These are phyloP conservation scores for Alloteropsis semialata DNA, from an alignment of 176 grass and related monocot species.

Conservation along the genomic window DNA sequence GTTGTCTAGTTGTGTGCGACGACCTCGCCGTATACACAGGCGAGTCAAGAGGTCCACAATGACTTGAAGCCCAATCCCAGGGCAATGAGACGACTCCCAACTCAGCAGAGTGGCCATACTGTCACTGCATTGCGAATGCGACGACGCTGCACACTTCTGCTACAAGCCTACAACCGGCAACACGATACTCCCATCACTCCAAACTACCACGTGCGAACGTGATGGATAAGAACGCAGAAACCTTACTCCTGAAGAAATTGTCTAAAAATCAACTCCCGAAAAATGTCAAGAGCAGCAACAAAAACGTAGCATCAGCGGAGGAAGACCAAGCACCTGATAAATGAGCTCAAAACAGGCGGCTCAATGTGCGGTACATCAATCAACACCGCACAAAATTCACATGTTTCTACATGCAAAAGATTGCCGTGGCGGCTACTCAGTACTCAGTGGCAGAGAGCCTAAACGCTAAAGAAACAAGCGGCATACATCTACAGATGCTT, in stretches of 20 bases:
- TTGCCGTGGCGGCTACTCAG: neutral
- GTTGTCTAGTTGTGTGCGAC: too few relatives aligned
- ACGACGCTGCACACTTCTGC: neutral
- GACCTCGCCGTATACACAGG: too few relatives aligned
- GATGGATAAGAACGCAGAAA: neutral
- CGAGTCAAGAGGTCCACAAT: too few relatives aligned
- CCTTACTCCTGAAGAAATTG: neutral
- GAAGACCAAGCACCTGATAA: neutral
- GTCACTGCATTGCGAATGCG: neutral
- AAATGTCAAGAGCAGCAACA: neutral
- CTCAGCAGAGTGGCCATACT: neutral
- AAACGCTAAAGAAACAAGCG: neutral
- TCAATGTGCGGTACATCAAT: conserved; percentile 21
- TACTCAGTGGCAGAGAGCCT: neutral
- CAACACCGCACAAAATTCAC: conserved; percentile 31
- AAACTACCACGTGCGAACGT: neutral
- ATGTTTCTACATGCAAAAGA: conserved; percentile 1
- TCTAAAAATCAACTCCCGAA: neutral
- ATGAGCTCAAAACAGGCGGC: neutral
- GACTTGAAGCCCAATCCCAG: too few relatives aligned
- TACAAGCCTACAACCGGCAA: too few relatives aligned
- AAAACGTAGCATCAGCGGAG: neutral
- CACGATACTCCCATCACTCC: neutral
- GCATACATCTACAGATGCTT: conserved; percentile 35
- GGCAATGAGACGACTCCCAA: too few relatives aligned